Evolutionary conservation across 441 rosid genomes (phyloP), one percentile per base, ranked within the genome.

Genomic region (Jatropha podagrica): DNA sequence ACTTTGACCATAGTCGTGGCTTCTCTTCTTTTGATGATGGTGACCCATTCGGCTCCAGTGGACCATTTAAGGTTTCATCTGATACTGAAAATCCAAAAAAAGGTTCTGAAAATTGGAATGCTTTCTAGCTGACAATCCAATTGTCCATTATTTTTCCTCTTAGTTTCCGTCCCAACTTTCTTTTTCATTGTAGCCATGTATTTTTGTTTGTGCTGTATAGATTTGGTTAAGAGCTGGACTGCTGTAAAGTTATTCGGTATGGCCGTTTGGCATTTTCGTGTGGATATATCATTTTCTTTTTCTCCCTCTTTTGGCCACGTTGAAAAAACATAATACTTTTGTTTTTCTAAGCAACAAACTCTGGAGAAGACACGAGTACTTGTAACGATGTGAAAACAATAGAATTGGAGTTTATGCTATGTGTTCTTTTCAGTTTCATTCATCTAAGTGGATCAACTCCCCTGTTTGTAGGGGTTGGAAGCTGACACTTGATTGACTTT

Each of bases 31-130:
- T 91, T 61, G 98, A 96, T 3, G 98, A 93, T 58, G 75, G 89
- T 3, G 98, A 93, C 70, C 97, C 97, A 5, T 96, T 96, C 18
- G 97, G 98, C 75, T 88, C 97, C 68, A 83, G 90, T n/a, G 97
- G 91, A 60, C 95, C 98, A 5, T 95, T 95, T 77, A 95, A 92
- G 84, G 98, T 93, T 79, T 87, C 94, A 26, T 86, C 91, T 0
- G 92, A 85, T 48, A 82, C 78, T 78, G 85, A 80, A 65, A 84
- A 89, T 74, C 89, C 90, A 9, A 90, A 85, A 87, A 91, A 82
- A 78, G 76, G 79, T 78, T 86, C 90, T 37, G 92, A 86, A 66
- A 83, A 68, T 66, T 90, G 97, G 95, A 86, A 77, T 60, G 41
- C 20, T 42, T 88, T 93, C 83, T 93, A 88, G 89, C 65, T 52